Conservation (phyloP, 148 eudicot species). For the Vaccinium vitisidaea region DNA sequence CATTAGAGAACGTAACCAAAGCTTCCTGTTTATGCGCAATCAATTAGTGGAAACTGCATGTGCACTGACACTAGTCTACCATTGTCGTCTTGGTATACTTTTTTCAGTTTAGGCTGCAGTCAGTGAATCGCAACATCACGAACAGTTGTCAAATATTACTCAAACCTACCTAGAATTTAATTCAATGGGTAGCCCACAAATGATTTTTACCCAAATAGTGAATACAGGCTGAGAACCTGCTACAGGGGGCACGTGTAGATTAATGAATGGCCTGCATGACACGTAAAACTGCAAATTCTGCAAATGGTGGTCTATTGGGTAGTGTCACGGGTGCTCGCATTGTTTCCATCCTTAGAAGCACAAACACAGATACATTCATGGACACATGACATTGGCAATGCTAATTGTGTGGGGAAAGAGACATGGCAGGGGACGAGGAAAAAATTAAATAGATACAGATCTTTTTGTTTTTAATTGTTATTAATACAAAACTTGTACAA, state of each 20-base stretch:
- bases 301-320: neutral
- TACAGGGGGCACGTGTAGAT: neutral
- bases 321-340: neutral
- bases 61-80: neutral
- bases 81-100: neutral
- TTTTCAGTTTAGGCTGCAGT: neutral
- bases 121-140: neutral
- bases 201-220: neutral
- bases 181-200: neutral
- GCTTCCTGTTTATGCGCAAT: neutral
- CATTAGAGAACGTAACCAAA: neutral
- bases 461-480: neutral
- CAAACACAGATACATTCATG: neutral
- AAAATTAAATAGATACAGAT: neutral
- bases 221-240: neutral
- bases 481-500: neutral
- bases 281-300: neutral
- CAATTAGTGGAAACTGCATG: neutral
- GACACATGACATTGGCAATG: neutral
- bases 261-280: neutral
- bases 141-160: neutral
- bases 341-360: neutral
- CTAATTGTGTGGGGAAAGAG: neutral
- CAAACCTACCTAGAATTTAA: neutral
- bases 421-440: neutral